Percentiles rank a stretch among this genome's conserved stretches.
Evolutionary conservation across 768 basidiomycete species (phyloP).

Genomic region (Termitomyces sp.): DNA sequence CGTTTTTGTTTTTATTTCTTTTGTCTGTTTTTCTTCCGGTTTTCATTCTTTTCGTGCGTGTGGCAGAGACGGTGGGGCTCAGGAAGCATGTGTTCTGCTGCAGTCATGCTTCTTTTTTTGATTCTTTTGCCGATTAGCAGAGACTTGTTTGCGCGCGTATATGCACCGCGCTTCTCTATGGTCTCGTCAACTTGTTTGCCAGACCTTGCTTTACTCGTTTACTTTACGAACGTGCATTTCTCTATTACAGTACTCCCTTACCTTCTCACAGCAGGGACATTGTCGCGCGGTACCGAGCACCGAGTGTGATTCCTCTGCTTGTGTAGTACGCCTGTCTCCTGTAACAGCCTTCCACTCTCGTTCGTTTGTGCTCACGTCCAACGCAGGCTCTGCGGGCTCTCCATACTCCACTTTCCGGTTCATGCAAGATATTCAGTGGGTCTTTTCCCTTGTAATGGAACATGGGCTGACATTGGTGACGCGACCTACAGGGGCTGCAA

Average conservation of each 20-base stretch:
- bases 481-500: conserved; percentile 63
- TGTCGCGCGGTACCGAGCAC: not conserved
- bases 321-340: not conserved
- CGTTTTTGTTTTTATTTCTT: not conserved
- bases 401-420: conserved; percentile 84
- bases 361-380: not conserved
- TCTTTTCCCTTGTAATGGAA: not conserved
- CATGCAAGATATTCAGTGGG: conserved; percentile 82
- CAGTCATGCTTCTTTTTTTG: not conserved
- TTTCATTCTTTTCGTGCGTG: not conserved
- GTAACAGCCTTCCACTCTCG: not conserved
- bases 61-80: too few relatives aligned
- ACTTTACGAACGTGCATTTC: not conserved
- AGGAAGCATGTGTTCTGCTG: not conserved
- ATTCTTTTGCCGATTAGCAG: too few relatives aligned
- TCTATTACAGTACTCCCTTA: not conserved
- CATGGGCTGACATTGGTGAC: not conserved
- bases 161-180: not conserved
- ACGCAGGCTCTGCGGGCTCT: conserved; percentile 78
- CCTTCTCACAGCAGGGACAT: not conserved
- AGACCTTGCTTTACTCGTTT: not conserved
- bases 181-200: too few relatives aligned
- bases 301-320: not conserved
- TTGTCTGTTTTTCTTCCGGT: not conserved
- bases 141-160: not conserved